Evolutionary conservation across 106 monocot genomes (phyloP).

Genomic region (Apostasia shenzhenica): DNA sequence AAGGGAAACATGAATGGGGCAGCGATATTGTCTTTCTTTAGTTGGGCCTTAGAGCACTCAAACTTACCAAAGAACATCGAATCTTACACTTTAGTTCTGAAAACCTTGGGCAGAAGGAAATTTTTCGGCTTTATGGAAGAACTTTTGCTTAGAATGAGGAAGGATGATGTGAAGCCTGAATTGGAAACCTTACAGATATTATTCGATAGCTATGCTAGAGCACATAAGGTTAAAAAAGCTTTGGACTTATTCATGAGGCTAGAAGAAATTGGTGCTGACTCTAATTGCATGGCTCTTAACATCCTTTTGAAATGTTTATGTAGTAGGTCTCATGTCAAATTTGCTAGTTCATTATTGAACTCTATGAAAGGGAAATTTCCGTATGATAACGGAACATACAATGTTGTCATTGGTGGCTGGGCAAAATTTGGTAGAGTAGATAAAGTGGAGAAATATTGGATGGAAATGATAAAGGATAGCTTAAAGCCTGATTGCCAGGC

Average conservation of each 20-base stretch:
- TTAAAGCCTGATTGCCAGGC: slow-evolving; percentile 49
- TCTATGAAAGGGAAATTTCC: slow-evolving; percentile 38
- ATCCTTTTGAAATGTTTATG: slow-evolving; percentile 59
- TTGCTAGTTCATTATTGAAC: slow-evolving; percentile 51
- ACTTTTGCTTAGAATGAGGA: slow-evolving; percentile 45
- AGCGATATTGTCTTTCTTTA: slow-evolving; percentile 69
- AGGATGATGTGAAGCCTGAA: slow-evolving; percentile 37
- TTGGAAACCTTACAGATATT: slow-evolving; percentile 44
- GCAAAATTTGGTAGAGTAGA: slow-evolving; percentile 67
- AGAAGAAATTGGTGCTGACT: slow-evolving; percentile 42
- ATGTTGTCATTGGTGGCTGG: slow-evolving; percentile 79
- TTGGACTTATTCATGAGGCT: slow-evolving; percentile 46
- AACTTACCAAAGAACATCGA: slow-evolving; percentile 21
- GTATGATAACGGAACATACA: slow-evolving; percentile 38
- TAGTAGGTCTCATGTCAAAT: slow-evolving; percentile 54
- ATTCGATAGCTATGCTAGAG: slow-evolving; percentile 52
- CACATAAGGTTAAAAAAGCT: slow-evolving; percentile 50
- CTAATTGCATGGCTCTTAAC: slow-evolving; percentile 33
- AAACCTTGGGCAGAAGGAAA: slow-evolving; percentile 67
- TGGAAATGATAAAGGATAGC: slow-evolving; percentile 47
- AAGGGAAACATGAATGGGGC: slow-evolving; percentile 53
- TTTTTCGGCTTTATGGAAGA: slow-evolving; percentile 58
- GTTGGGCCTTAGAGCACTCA: slow-evolving; percentile 64
- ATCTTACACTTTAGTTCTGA: slow-evolving; percentile 55
- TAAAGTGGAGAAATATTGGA: slow-evolving; percentile 47